Evolutionary conservation across 345 rosid species (phyloP).

Genomic region (Stellera chamaejasme): DNA sequence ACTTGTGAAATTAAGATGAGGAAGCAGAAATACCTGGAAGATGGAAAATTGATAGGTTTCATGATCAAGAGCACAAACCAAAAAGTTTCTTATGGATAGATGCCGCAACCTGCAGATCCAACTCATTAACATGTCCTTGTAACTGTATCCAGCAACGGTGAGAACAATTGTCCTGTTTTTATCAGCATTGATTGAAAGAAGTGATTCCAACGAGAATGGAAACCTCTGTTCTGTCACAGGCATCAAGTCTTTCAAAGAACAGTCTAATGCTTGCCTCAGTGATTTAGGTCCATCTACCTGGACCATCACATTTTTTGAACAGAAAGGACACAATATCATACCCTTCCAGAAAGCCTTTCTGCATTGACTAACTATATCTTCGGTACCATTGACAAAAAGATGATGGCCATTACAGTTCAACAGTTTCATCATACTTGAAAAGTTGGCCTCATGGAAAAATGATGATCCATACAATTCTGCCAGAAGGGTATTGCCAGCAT

Average conservation of each 20-base stretch:
- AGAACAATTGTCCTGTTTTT: conserved; percentile 65
- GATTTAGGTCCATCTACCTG: conserved; percentile 31
- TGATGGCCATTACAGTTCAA: conserved; percentile 43
- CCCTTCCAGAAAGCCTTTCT: conserved; percentile 21
- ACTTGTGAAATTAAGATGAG: background rate
- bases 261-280: conserved; percentile 17
- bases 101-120: conserved; percentile 89
- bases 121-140: conserved; percentile 93
- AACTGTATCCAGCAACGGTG: conserved; percentile 84
- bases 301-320: conserved; percentile 34
- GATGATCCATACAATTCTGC: conserved; percentile 60
- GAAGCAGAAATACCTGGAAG: conserved; percentile 44
- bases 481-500: conserved; percentile 57
- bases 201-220: conserved; percentile 61
- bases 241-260: conserved; percentile 29
- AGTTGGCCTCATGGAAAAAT: conserved; percentile 33
- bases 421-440: conserved; percentile 40
- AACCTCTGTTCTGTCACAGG: conserved; percentile 22
- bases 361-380: conserved; percentile 16
- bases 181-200: conserved; percentile 57
- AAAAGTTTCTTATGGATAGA: conserved; percentile 60
- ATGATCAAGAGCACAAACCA: conserved; percentile 79
- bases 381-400: conserved; percentile 31
- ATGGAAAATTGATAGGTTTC: conserved; percentile 70
- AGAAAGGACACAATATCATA: conserved; percentile 25